Conservation (phyloP, 192 early-diverging fungal genomes). For the Chytriomyces confervae region DNA sequence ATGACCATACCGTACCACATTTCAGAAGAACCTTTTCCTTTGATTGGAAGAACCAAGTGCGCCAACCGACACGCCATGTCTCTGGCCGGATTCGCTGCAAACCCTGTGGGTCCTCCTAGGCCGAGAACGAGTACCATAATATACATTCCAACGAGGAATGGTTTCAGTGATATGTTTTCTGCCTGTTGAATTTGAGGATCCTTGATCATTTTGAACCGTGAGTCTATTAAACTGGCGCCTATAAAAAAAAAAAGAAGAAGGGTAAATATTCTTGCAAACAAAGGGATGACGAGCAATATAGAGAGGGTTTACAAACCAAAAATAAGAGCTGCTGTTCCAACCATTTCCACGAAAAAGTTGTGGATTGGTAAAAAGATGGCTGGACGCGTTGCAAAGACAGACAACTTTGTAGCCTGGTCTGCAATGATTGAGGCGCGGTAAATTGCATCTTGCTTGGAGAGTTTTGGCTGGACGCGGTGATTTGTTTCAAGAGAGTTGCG, state of each 20-base stretch:
- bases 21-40: constrained; percentile 41
- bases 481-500: no score
- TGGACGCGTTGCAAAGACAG: constrained; percentile 38
- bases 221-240: constrained; percentile 21
- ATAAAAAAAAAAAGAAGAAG: not conserved
- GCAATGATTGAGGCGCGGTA: constrained; percentile 30
- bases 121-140: constrained; percentile 33
- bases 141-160: constrained; percentile 34
- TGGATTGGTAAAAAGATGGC: constrained; percentile 36
- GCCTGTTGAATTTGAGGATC: not conserved
- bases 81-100: constrained; percentile 41
- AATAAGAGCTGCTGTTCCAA: constrained; percentile 32
- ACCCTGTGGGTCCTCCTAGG: constrained; percentile 44
- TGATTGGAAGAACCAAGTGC: constrained; percentile 41
- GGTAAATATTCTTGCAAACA: not conserved
- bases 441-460: constrained; percentile 31
- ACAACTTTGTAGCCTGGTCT: constrained; percentile 42
- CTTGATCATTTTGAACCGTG: constrained; percentile 12
- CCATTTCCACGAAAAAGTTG: constrained; percentile 36
- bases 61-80: constrained; percentile 38
- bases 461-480: not conserved
- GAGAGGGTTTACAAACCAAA: constrained; percentile 18
- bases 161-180: not conserved
- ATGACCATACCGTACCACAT: constrained; percentile 25
- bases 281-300: not conserved